phyloP scores from a whole-genome alignment of 2,329 filamentous ascomycete species.

The Aspergillus aculeatus region DNA sequence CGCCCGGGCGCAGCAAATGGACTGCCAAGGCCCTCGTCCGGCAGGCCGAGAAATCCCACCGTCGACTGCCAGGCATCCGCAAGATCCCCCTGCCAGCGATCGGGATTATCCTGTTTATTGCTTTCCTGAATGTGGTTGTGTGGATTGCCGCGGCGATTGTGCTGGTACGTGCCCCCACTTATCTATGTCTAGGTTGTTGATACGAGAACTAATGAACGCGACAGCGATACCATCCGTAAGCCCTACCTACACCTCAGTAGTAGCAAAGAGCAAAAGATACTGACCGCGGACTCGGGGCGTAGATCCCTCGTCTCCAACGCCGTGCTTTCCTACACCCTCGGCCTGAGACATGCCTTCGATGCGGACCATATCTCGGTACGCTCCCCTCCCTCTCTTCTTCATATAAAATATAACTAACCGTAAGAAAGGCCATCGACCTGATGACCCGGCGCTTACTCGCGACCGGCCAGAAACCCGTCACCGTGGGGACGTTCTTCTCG shows the following conservation, averaged over 20 bases:
- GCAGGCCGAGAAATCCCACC: constrained; percentile 49
- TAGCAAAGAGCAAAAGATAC: not conserved
- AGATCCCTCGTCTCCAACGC: constrained; percentile 72
- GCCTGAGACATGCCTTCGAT: constrained; percentile 90
- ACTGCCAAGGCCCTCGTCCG: constrained; percentile 31
- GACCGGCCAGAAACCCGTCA: constrained; percentile 78
- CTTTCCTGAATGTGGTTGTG: constrained; percentile 55
- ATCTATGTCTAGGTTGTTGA: not conserved
- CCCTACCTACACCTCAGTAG: not conserved
- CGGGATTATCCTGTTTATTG: constrained; percentile 56
- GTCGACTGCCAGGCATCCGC: constrained; percentile 54
- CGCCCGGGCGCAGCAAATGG: constrained; percentile 30
- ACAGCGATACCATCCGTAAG: constrained; percentile 41
- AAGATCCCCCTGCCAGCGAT: constrained; percentile 58
- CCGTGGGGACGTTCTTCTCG: constrained; percentile 92
- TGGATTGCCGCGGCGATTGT: constrained; percentile 61
- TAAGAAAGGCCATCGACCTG: constrained; percentile 73
- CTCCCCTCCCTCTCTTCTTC: not conserved
- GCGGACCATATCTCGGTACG: constrained; percentile 79
- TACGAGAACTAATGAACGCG: constrained; percentile 13
- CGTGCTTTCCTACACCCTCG: constrained; percentile 81
- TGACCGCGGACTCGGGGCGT: not conserved
- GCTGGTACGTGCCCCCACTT: constrained; percentile 42
- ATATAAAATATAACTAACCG: not conserved
- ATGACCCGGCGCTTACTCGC: constrained; percentile 90